Evolutionary conservation across 75 land plant genomes (phyloP), one percentile per base, ranked within the genome.

Genomic region (Azolla pinnata): DNA sequence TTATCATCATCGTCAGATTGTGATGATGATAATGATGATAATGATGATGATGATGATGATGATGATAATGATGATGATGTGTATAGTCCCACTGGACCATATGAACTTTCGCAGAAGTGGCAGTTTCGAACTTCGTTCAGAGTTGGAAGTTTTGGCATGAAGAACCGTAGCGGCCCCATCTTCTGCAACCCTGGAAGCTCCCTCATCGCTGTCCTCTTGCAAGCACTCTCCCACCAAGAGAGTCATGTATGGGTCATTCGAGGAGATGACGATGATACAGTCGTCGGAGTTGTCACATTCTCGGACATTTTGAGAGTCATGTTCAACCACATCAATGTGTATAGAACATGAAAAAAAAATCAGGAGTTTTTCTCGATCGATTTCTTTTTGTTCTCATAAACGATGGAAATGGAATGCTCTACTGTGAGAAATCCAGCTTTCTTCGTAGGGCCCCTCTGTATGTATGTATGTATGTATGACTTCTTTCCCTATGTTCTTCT

Each of bases 121-220:
- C 56, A 8, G 44, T n/a, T n/a, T n/a, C n/a, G n/a, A n/a, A 56
- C 63, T 49, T 51, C 56, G 47, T 61, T n/a, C 46, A 70, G 24
- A 40, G 66, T 48, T 54, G 59, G 10, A 44, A 16, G 57, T 25
- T 32, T 24, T 28, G 47, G 46, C 8, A 44, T 57, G 4, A 65
- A 44, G 34, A 53, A 63, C 17, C n/a, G 74, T 12, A 44, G 56
- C 45, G 70, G 67, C 76, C 69, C 80, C 1, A 69, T 79, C 0
- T 71, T 70, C 8, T 86, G 90, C 59, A 63, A 67, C 23, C 81
- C 81, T 7, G 54, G 70, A 73, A 88, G 88, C 61, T 84, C 93
- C 14, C 42, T 88, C 64, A 71, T 88, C 27, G 93, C 93, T 7
- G 88, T 88, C 24, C 77, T 84, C 85, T 72, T 79, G 23, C 93